A percentile compares a stretch with the other conserved stretches of the same genome.
Conservation (phyloP, 352 stramenopile genomes). For the Aphanomyces astaci region DNA sequence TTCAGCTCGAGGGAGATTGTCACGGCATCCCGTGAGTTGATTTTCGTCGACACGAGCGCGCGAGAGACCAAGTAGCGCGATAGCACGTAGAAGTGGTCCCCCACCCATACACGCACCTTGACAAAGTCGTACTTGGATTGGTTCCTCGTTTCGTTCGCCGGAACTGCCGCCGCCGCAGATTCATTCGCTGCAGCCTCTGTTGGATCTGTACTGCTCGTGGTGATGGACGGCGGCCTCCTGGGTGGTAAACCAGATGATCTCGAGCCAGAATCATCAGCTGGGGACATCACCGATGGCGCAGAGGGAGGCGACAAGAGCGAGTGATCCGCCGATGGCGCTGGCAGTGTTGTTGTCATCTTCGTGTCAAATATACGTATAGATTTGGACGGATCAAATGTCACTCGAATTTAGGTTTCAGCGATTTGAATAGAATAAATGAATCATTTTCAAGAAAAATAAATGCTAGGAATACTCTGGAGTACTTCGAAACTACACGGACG, state of each 20-base stretch:
- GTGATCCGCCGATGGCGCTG: background rate
- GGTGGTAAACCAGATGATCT: background rate
- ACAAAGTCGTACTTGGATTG: conserved; percentile 88
- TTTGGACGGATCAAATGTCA: no score
- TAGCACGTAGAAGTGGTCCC: conserved; percentile 85
- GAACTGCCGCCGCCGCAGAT: conserved; percentile 30
- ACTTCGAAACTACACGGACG: no score
- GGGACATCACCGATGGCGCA: background rate
- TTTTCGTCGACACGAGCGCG: conserved; percentile 81
- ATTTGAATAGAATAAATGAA: no score
- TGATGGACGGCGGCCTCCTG: background rate
- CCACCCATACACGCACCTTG: conserved; percentile 84
- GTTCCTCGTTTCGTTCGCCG: conserved; percentile 59
- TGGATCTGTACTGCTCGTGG: background rate
- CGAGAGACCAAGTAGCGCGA: conserved; percentile 79
- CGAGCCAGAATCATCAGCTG: background rate
- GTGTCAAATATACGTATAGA: no score
- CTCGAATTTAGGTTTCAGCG: no score
- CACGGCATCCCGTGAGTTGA: conserved; percentile 75
- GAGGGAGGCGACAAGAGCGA: background rate
- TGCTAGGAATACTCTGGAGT: no score
- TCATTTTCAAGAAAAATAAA: no score
- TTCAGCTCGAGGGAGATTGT: conserved; percentile 86
- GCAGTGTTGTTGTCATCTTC: background rate
- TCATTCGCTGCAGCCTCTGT: background rate